Base-by-base conservation (phyloP, 129 eudicot genomes). In the Chrysanthemum seticuspe region DNA sequence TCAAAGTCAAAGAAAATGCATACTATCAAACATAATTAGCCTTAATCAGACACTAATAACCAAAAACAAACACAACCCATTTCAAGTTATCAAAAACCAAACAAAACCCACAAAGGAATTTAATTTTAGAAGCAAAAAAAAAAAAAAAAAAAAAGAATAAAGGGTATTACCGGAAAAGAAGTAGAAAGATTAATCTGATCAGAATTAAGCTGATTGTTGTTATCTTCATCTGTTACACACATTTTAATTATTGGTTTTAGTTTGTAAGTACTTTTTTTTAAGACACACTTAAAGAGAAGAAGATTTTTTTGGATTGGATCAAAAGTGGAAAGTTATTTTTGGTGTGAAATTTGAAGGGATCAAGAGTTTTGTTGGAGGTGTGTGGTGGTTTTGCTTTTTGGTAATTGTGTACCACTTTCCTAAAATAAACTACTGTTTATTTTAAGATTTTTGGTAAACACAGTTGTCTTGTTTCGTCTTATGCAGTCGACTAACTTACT, bases 91-190 rank as follows among this genome's bases (percentile, higher is more conserved):
- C 27, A 53, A 63, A 74, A 68, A 60, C 54, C 7, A 76, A 36
- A 55, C 70, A 10, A 21, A 21, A 34, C 13, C 69, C 62, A 77
- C 23, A 40, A 61, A 19, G 14, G 40, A 14, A 74, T 63, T 63
- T 51, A n/a, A 53, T 65, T 25, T 44, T 21, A 55, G 25, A 53
- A 44, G 27, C 19, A 0, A 7, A 61, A 40, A 40, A 40, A 15
- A 8, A 7, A 8, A 56, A 62, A 61, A 74, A 27, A 23, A 19
- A 19, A 73, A 73, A 51, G 70, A 62, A 73, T 62, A 61, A 62
- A 77, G n/a, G 47, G 23, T 76, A 53, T 40, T 59, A 87, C 94
- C 15, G 89, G 89, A 66, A 87, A 85, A 19, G 85, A 74, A 71
- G 65, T 78, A 13, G 77, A 82, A 55, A 76, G 82, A 59, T 70